Evolutionary conservation across 257 asterid species (phyloP).

Genomic region (Coffea eugenioides): DNA sequence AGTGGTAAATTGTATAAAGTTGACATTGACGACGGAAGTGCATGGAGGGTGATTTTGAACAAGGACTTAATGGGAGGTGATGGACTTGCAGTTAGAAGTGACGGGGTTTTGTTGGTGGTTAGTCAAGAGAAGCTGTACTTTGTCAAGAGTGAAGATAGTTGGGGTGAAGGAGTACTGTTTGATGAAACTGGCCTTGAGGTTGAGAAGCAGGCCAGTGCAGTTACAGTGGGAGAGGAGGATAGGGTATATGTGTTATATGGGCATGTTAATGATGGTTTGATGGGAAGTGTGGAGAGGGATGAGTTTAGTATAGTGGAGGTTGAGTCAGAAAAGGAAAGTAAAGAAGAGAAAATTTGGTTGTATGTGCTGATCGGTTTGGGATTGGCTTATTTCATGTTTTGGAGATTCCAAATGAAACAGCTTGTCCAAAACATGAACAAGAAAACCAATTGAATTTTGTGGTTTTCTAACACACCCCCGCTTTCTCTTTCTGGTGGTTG

Average conservation of each 20-base stretch:
- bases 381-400: conserved; percentile 56
- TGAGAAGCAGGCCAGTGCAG: conserved; percentile 64
- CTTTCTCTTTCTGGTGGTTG: background rate
- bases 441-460: conserved; percentile 45
- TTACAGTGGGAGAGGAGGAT: conserved; percentile 55
- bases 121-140: conserved; percentile 50
- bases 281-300: conserved; percentile 46
- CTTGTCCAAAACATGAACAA: conserved; percentile 64
- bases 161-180: conserved; percentile 72
- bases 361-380: conserved; percentile 74
- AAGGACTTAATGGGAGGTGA: conserved; percentile 54
- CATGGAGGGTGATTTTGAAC: conserved; percentile 51
- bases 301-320: conserved; percentile 60
- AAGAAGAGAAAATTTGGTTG: conserved; percentile 72
- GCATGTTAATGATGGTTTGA: conserved; percentile 52
- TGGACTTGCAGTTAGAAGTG: conserved; percentile 58
- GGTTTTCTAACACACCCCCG: background rate
- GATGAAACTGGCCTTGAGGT: conserved; percentile 83
- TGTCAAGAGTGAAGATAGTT: conserved; percentile 66
- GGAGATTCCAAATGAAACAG: conserved; percentile 85
- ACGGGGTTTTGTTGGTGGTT: conserved; percentile 76
- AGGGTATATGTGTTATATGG: conserved; percentile 87
- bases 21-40: conserved; percentile 54
- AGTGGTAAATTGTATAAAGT: conserved; percentile 70
- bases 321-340: conserved; percentile 49